Percentiles rank a stretch among this genome's conserved stretches.
phyloP scores from a whole-genome alignment of 352 stramenopile genomes.

The Phytophthora niederhauseri region DNA sequence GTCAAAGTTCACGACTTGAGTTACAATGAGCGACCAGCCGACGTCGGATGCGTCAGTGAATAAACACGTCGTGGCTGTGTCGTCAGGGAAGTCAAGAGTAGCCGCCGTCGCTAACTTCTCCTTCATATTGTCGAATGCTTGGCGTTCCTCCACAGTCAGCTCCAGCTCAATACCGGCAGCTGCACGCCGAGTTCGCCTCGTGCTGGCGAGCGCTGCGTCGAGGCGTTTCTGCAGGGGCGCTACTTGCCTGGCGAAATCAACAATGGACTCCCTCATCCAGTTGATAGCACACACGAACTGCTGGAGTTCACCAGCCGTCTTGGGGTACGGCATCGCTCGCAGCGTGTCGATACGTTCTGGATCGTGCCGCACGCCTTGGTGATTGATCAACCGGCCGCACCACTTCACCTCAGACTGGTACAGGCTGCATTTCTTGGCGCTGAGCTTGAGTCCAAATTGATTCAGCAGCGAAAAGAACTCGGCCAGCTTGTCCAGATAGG shows the following conservation, averaged over 20 bases:
- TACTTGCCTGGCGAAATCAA: background rate
- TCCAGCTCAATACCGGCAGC: constrained; percentile 1
- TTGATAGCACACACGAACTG: constrained; percentile 7
- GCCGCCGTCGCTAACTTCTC: background rate
- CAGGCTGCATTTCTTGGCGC: background rate
- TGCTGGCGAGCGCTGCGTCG: background rate
- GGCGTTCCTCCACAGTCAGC: background rate
- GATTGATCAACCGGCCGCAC: background rate
- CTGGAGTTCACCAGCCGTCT: constrained; percentile 1
- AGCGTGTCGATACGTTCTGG: background rate
- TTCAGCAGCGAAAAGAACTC: background rate
- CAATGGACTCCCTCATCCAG: constrained; percentile 2
- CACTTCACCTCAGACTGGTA: constrained; percentile 1
- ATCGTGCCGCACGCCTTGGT: background rate
- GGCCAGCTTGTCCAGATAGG: background rate
- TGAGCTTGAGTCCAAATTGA: background rate
- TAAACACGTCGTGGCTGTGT: constrained; percentile 5
- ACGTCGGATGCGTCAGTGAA: background rate
- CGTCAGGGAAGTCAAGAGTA: constrained; percentile 7
- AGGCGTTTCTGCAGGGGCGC: background rate
- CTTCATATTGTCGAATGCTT: constrained; percentile 7
- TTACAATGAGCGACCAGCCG: constrained; percentile 6
- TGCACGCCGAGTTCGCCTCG: background rate
- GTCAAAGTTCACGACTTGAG: background rate
- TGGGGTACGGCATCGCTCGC: background rate